A percentile compares a stretch with the other conserved stretches of the same genome.
These are phyloP conservation scores for Allium cepa DNA, from an alignment of 106 monocot genomes.

Conservation along the genomic window DNA sequence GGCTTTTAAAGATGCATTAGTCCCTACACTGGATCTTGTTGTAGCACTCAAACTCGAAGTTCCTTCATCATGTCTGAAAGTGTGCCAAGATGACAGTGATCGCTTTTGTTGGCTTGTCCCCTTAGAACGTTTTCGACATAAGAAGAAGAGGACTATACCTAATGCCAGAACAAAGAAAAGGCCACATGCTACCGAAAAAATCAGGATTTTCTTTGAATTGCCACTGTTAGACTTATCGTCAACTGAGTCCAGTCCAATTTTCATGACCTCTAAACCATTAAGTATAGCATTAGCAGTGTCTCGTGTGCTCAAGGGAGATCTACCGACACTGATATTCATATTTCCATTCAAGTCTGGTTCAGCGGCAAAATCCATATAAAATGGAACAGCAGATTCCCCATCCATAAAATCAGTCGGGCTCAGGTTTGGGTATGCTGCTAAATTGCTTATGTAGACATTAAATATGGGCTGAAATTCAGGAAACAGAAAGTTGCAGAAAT, in stretches of 20 bases:
- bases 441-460: conserved; percentile 30
- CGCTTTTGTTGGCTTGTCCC: background rate
- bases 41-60: background rate
- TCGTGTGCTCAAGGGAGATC: conserved; percentile 5
- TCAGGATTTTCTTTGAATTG: background rate
- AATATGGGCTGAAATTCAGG: conserved; percentile 11
- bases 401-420: background rate
- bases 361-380: conserved; percentile 26
- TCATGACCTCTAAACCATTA: conserved; percentile 67
- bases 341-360: background rate
- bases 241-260: conserved; percentile 4
- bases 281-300: conserved; percentile 17
- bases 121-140: conserved; percentile 6
- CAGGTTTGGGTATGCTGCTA: conserved; percentile 7
- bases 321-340: conserved; percentile 39
- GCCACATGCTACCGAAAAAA: conserved; percentile 17
- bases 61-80: background rate
- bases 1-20: conserved; percentile 1
- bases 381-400: conserved; percentile 10
- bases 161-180: conserved; percentile 1
- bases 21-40: background rate
- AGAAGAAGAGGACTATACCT: background rate
- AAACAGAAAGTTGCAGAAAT: conserved; percentile 53
- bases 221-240: background rate
- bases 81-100: conserved; percentile 11